A percentile compares a stretch with the other conserved stretches of the same genome.
Evolutionary conservation across 75 land plant genomes (phyloP).

Genomic region (Azolla pinnata): DNA sequence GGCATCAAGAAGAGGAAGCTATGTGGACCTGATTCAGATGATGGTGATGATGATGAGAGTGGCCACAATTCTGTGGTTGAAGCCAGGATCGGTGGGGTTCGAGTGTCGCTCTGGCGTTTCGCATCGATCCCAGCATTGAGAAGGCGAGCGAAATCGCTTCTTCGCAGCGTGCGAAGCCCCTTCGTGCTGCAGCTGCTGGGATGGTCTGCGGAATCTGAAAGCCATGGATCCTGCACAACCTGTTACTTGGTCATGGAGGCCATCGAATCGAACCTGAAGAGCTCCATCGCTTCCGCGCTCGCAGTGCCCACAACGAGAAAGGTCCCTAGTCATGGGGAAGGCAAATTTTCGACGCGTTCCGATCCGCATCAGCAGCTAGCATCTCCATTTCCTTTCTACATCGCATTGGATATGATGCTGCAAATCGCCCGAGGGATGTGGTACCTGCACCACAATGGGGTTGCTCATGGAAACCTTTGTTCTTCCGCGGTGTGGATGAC

Average conservation of each 20-base stretch:
- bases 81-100: too few relatives aligned
- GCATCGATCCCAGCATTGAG: not conserved
- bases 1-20: too few relatives aligned
- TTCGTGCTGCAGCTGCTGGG: constrained; percentile 3
- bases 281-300: too few relatives aligned
- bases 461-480: constrained; percentile 6
- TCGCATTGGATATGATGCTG: constrained; percentile 16
- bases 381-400: constrained; percentile 3
- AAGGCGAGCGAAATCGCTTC: not conserved
- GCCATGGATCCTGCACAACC: not conserved
- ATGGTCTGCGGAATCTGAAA: not conserved
- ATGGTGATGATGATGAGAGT: not conserved
- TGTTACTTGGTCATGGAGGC: constrained; percentile 5
- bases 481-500: constrained; percentile 5
- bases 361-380: not conserved
- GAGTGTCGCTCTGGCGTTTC: too few relatives aligned
- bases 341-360: too few relatives aligned
- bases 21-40: too few relatives aligned
- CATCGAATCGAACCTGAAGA: not conserved
- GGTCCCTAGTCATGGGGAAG: too few relatives aligned
- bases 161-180: not conserved
- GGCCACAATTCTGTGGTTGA: too few relatives aligned
- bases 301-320: too few relatives aligned
- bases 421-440: constrained; percentile 18
- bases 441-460: constrained; percentile 11